These are phyloP conservation scores for Escallonia rubra DNA, from an alignment of 129 eudicot species.

Conservation along the genomic window DNA sequence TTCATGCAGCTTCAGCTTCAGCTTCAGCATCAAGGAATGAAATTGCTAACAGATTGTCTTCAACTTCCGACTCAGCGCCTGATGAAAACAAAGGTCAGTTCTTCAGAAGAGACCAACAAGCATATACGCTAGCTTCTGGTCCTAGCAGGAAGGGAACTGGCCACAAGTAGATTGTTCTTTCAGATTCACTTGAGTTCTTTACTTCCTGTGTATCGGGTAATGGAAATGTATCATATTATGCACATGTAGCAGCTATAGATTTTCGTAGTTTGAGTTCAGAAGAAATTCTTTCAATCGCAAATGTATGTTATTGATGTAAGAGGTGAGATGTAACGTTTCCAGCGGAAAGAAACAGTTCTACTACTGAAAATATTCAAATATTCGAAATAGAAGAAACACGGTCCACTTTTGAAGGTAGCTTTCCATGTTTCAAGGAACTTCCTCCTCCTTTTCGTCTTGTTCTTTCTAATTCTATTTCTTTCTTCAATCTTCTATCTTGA, in stretches of 20 bases:
- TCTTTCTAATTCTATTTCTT: too few species aligned
- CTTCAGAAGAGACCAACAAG: not conserved
- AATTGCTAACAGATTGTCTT: not conserved
- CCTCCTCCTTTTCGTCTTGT: too few species aligned
- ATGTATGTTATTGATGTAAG: too few species aligned
- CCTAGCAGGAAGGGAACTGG: not conserved
- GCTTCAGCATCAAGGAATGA: not conserved
- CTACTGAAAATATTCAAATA: too few species aligned
- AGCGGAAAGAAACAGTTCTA: too few species aligned
- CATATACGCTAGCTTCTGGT: not conserved
- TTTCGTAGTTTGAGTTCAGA: not conserved
- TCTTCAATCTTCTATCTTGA: too few species aligned
- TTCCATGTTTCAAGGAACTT: too few species aligned
- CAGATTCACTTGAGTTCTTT: not conserved
- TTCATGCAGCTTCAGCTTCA: not conserved
- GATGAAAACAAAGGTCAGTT: too few species aligned
- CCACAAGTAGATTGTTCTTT: not conserved
- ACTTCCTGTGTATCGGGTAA: not conserved
- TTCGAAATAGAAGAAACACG: too few species aligned
- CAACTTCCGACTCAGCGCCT: not conserved
- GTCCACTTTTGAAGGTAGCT: too few species aligned
- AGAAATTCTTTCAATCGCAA: not conserved
- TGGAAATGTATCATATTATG: not conserved
- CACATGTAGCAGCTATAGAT: not conserved
- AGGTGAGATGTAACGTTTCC: too few species aligned